Base-by-base conservation (phyloP, 352 stramenopile species). In the Globisporangium abappressorium region DNA sequence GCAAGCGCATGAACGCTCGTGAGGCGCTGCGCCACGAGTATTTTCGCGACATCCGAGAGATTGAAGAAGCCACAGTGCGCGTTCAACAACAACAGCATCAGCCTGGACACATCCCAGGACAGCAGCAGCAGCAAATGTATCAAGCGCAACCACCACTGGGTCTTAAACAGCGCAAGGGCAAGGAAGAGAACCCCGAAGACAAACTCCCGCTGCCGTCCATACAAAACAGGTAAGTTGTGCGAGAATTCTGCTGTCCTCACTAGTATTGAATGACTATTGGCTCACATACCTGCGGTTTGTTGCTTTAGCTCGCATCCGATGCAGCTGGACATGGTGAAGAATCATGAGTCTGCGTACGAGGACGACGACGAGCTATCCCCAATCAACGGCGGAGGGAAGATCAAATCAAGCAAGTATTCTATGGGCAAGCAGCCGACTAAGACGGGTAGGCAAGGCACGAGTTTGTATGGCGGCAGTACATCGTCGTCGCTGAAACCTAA, bases 11-110 rank as follows among this genome's bases (percentile, higher is more conserved):
- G 68, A 97, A 92, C 54, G 91, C 92, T n/a, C 65, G 90, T 20
- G 85, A 97, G 57, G 92, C 90, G n/a, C 74, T 98, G 66, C 74
- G 88, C 26, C 92, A 98, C 73, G 89, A 95, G 54, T 98, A 96
- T 63, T 98, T 98, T 64, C 77, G 79, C 47, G 90, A 96, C 46
- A 82, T 96, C 18, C 82, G 89, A n/a, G 90, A 96, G 43, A 67
- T 88, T 5, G 90, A 97, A 61, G 83, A 90, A 38, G 71, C 77
- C 7, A 79, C 80, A n/a, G 38, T 54, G 56, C 69, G 82, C 7
- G 28, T 70, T 3, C 76, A 79, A 15, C 74, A 64, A 34, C 62
- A 63, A 15, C 33, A 65, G 18, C 36, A 63, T 34, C 47, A 47
- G 11, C 41, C 28, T 7, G 54, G 54, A 22, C 28, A 59, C 18